Evolutionary conservation across 164 flowering plant species (phyloP).

Genomic region (Berberis thunbergii): DNA sequence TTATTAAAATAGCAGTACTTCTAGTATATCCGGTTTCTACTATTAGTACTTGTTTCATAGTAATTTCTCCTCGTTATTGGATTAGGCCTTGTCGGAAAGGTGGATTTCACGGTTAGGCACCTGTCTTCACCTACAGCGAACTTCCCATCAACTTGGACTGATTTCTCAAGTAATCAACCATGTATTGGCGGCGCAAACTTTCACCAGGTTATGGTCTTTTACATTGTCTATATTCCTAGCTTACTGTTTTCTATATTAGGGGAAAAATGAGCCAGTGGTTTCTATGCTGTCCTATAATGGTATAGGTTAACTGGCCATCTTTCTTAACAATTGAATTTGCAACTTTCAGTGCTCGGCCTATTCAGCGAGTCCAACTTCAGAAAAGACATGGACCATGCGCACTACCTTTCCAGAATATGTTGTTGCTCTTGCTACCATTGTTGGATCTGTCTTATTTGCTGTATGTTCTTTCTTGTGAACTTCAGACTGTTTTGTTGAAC

Average conservation of each 20-base stretch:
- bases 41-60: background rate
- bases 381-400: constrained; percentile 92
- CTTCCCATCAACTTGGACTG: constrained; percentile 53
- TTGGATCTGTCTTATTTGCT: constrained; percentile 56
- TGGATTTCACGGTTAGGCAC: constrained; percentile 87
- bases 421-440: constrained; percentile 95
- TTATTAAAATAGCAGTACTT: too few species aligned
- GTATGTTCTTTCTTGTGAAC: background rate
- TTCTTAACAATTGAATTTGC: background rate
- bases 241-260: background rate
- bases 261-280: background rate
- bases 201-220: constrained; percentile 41
- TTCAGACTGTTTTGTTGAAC: too few species aligned
- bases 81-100: constrained; percentile 77
- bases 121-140: constrained; percentile 58
- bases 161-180: constrained; percentile 45
- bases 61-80: too few species aligned
- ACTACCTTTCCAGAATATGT: constrained; percentile 96
- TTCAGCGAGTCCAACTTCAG: constrained; percentile 57
- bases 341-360: background rate
- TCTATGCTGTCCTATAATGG: background rate
- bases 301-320: background rate
- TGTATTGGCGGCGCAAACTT: constrained; percentile 44
- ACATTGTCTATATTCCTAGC: background rate
- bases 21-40: background rate